Evolutionary conservation across 2,329 filamentous ascomycete genomes (phyloP).

Genomic region (Nemania bipapillata): DNA sequence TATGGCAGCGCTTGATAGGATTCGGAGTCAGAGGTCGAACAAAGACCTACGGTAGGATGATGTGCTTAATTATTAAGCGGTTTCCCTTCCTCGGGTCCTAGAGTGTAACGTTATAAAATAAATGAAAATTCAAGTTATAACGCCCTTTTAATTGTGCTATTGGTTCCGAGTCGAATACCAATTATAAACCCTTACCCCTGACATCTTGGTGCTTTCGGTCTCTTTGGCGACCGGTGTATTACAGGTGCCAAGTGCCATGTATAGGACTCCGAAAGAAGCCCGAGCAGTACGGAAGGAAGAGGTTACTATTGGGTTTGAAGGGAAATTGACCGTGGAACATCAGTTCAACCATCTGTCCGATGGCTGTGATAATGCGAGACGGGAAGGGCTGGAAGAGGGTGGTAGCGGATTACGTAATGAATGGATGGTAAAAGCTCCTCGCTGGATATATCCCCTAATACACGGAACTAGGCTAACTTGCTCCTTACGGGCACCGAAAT

Average conservation of each 20-base stretch:
- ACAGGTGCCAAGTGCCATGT: background rate
- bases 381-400: background rate
- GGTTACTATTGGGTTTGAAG: background rate
- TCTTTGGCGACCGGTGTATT: background rate
- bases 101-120: conserved; percentile 16
- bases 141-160: background rate
- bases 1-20: background rate
- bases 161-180: background rate
- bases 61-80: background rate
- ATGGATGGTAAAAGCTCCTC: background rate
- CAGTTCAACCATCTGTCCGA: background rate
- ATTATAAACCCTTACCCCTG: background rate
- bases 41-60: background rate
- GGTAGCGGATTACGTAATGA: background rate
- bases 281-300: background rate
- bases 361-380: background rate
- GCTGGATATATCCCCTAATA: background rate
- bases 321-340: background rate
- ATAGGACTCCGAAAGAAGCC: background rate
- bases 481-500: background rate
- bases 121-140: conserved; percentile 2
- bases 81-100: background rate
- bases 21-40: background rate
- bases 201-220: background rate
- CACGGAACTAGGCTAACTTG: background rate